Base-by-base conservation (phyloP, 768 basidiomycete species). In the Mycena epipterygia region DNA sequence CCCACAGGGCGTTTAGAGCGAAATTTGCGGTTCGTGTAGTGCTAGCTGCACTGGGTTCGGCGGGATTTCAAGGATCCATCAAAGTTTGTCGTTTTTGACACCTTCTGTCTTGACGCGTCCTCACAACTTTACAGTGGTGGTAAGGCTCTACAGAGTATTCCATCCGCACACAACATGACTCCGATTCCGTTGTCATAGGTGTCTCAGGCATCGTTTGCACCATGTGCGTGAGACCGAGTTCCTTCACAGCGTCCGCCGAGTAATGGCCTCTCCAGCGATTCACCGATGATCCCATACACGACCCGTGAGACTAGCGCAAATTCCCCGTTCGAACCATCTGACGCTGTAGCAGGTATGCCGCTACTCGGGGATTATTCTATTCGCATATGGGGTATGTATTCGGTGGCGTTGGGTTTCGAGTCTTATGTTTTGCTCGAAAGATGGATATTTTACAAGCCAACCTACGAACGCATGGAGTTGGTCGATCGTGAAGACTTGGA, bases 371-470 rank as follows among this genome's bases (percentile, higher is more conserved):
- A 0, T 79, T 95, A 2, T 85, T 92, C 59, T 94, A 89, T 76
- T 91, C 93, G 8, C 94, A 95, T 73, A 88, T 94, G 84, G 94
- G 94, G 1, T 72, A 60, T 11, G 66, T 35, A 12, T 21, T 63
- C n/a, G 16, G 0, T 19, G 23, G 23, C 39, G 29, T 29, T 14
- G 12, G 13, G 17, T 33, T 59, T 27, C 9, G 17, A 8, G n/a
- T 23, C 44, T 49, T 19, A 51, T 21, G 19, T 7, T 41, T 23
- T 27, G 3, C n/a, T 30, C 58, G 5, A 21, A 44, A 72, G 71
- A 30, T 95, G 94, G 94, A 94, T 95, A 74, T 95, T 95, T 78
- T 90, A 84, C 82, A 93, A 93, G 78, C 89, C 92, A 2, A 86
- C 75, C 1, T 94, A 95, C 75, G 82, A 86, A 32, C 84, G 88